A percentile compares a stretch with the other conserved stretches of the same genome.
phyloP scores from a whole-genome alignment of 2,329 filamentous ascomycete species.

The Monilinia fructicola region DNA sequence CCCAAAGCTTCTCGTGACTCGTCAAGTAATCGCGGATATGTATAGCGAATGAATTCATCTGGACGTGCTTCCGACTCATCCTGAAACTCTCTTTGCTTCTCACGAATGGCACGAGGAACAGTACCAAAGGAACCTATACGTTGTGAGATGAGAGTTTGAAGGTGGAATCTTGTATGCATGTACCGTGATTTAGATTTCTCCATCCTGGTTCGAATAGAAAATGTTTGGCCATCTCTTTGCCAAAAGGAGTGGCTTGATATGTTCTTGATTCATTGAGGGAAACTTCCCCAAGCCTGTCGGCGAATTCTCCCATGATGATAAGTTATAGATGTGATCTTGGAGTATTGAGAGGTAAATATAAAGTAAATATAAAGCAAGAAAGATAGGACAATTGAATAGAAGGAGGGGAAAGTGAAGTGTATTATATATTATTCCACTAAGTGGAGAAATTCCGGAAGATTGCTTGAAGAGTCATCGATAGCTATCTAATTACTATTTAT shows the following conservation, averaged over 20 bases:
- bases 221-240: conserved; percentile 41
- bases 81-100: conserved; percentile 63
- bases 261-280: conserved; percentile 26
- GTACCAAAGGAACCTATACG: conserved; percentile 72
- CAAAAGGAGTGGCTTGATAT: conserved; percentile 37
- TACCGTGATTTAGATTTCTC: conserved; percentile 43
- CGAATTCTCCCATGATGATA: conserved; percentile 16
- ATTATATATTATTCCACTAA: conserved; percentile 4
- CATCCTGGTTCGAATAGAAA: conserved; percentile 40
- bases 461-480: conserved; percentile 10
- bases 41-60: conserved; percentile 74
- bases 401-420: background rate
- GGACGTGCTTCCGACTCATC: conserved; percentile 65
- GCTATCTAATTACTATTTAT: background rate
- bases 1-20: conserved; percentile 64
- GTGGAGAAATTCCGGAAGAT: background rate
- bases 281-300: conserved; percentile 29
- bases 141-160: background rate
- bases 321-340: background rate
- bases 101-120: conserved; percentile 62
- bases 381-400: background rate
- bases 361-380: background rate
- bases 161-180: background rate
- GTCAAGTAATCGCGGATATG: conserved; percentile 62
- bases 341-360: background rate